A percentile compares a stretch with the other conserved stretches of the same genome.
These are phyloP conservation scores for Phytophthora tentaculata DNA, from an alignment of 352 stramenopile genomes.

Conservation along the genomic window DNA sequence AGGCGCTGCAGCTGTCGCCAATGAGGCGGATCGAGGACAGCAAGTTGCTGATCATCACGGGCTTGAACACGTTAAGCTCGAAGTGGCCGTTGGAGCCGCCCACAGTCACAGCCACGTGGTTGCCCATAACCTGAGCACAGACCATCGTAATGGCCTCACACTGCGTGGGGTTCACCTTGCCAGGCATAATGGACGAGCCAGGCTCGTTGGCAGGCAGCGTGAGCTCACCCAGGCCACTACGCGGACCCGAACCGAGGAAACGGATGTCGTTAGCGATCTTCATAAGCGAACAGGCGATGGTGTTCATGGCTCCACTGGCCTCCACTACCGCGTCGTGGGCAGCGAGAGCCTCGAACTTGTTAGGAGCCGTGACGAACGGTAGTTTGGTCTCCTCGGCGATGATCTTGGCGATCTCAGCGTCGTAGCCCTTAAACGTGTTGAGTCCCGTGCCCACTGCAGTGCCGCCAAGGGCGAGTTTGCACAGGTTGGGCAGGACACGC, in stretches of 20 bases:
- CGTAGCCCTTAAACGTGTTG: constrained; percentile 94
- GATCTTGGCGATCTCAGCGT: constrained; percentile 91
- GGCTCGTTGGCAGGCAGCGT: constrained; percentile 74
- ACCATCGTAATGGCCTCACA: constrained; percentile 98
- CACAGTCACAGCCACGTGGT: constrained; percentile 94
- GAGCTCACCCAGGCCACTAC: constrained; percentile 66
- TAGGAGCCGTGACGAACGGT: constrained; percentile 95
- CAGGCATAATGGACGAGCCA: constrained; percentile 78
- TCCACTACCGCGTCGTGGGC: constrained; percentile 75
- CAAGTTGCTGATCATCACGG: constrained; percentile 94
- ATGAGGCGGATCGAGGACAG: constrained; percentile 85
- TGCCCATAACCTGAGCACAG: constrained; percentile 96
- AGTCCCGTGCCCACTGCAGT: constrained; percentile 95
- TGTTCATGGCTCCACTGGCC: constrained; percentile 74
- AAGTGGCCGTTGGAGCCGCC: constrained; percentile 96
- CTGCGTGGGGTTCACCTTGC: constrained; percentile 90
- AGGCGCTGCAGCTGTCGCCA: constrained; percentile 87
- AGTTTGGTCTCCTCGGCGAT: constrained; percentile 94
- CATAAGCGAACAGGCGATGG: constrained; percentile 75
- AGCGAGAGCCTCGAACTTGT: constrained; percentile 94
- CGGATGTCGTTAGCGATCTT: constrained; percentile 85
- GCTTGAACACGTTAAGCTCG: constrained; percentile 98
- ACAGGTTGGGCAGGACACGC: constrained; percentile 82
- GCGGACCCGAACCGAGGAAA: constrained; percentile 68
- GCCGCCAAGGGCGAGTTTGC: constrained; percentile 93